These are phyloP conservation scores for Saraca asoca DNA, from an alignment of 331 rosid genomes.

Conservation along the genomic window DNA sequence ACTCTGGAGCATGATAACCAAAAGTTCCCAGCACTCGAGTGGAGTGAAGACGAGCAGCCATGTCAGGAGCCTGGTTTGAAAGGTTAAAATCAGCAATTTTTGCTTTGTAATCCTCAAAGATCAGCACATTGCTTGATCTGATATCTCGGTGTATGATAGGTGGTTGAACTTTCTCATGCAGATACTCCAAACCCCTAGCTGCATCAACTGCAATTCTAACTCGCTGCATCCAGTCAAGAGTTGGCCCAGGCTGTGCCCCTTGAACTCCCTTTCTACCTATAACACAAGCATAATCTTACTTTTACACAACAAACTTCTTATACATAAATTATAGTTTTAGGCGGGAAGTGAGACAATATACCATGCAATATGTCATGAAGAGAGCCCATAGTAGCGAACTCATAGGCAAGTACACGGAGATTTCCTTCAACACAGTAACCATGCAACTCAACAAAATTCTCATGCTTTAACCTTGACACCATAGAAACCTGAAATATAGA, in stretches of 20 bases:
- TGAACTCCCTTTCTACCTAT: constrained; percentile 99
- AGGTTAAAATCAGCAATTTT: constrained; percentile 97
- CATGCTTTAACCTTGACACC: constrained; percentile 94
- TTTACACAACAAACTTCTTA: constrained; percentile 18
- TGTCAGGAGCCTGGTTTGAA: constrained; percentile 99
- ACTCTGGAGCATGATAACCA: constrained; percentile 99
- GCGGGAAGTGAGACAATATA: constrained; percentile 36
- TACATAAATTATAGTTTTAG: constrained; percentile 15
- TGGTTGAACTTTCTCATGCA: constrained; percentile 96
- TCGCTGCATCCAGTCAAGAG: constrained; percentile 95
- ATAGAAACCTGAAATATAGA: constrained; percentile 64
- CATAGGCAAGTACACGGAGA: constrained; percentile 92
- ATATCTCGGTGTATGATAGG: constrained; percentile 87
- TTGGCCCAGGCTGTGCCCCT: constrained; percentile 99
- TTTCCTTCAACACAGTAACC: constrained; percentile 98
- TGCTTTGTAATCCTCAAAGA: constrained; percentile 90
- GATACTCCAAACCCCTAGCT: constrained; percentile 92
- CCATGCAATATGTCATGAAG: constrained; percentile 97
- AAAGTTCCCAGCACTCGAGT: constrained; percentile 98
- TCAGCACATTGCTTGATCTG: constrained; percentile 96
- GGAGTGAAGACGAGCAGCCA: constrained; percentile 99
- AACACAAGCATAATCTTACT: constrained; percentile 29
- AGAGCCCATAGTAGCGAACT: constrained; percentile 99
- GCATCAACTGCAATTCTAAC: constrained; percentile 98
- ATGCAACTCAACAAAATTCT: constrained; percentile 89